Evolutionary conservation across 768 basidiomycete species (phyloP).

Genomic region (Neoboletus magnificus): DNA sequence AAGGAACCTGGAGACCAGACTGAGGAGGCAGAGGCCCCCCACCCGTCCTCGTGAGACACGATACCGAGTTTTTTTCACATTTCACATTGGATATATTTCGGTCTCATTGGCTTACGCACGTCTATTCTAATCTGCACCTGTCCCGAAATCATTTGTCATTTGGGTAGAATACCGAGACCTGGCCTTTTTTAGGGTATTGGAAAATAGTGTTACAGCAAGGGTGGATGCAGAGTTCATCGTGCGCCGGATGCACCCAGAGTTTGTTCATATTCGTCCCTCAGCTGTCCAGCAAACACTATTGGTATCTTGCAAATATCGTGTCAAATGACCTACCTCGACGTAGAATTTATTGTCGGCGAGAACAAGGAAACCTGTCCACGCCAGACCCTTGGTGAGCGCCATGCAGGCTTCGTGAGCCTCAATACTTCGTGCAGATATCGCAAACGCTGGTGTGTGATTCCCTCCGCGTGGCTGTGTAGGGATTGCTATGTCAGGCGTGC

Average conservation of each 20-base stretch:
- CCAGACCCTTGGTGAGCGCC: slow-evolving; percentile 55
- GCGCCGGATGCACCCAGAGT: slow-evolving; percentile 3
- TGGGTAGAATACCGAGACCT: slow-evolving; percentile 14
- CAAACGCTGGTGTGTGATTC: slow-evolving; percentile 74
- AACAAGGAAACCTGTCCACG: slow-evolving; percentile 57
- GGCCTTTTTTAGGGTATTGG: slow-evolving; percentile 10
- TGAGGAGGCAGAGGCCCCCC: slow-evolving; percentile 16
- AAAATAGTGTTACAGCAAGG: slow-evolving; percentile 15
- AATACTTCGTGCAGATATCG: slow-evolving; percentile 52
- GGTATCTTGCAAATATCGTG: not conserved
- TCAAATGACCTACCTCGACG: slow-evolving; percentile 39
- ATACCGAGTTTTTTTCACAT: slow-evolving; percentile 8
- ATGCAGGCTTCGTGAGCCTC: slow-evolving; percentile 65
- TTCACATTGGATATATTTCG: slow-evolving; percentile 18
- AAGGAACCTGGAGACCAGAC: slow-evolving; percentile 31
- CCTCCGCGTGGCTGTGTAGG: slow-evolving; percentile 67
- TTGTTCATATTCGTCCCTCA: slow-evolving; percentile 23
- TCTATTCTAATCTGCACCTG: slow-evolving; percentile 21
- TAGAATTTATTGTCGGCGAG: slow-evolving; percentile 59
- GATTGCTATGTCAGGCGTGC: slow-evolving; percentile 46
- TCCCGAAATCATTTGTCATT: slow-evolving; percentile 9
- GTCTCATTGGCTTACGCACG: slow-evolving; percentile 14
- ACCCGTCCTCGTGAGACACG: slow-evolving; percentile 10
- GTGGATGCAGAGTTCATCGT: not conserved
- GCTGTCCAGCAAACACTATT: slow-evolving; percentile 11